Evolutionary conservation across 176 grass and related monocot species (phyloP).

Genomic region (Calamus simplicifolius): DNA sequence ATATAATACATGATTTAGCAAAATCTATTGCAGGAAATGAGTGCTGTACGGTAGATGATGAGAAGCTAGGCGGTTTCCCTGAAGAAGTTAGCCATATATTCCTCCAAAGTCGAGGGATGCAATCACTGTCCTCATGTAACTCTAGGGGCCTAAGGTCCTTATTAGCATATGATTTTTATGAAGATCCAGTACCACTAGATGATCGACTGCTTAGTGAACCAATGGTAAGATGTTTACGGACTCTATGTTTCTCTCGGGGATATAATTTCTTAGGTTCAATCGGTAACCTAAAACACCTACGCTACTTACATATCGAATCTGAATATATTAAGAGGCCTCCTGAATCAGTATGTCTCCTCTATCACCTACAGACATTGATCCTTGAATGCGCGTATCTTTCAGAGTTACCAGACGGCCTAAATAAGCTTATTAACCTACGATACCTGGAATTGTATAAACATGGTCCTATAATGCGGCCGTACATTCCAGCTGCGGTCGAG

Average conservation of each 20-base stretch:
- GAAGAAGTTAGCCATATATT: slow-evolving; percentile 1
- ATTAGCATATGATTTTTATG: too few relatives aligned
- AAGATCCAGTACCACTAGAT: not conserved
- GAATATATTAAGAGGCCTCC: not conserved
- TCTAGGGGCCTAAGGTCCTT: not conserved
- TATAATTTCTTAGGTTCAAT: not conserved
- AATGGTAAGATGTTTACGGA: not conserved
- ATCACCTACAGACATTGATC: not conserved
- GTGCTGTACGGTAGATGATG: not conserved
- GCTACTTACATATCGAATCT: not conserved
- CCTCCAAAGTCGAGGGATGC: too few relatives aligned
- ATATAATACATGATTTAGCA: slow-evolving; percentile 37
- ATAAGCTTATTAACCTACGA: not conserved
- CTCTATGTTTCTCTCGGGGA: not conserved
- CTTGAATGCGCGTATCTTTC: too few relatives aligned
- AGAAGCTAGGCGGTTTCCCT: not conserved
- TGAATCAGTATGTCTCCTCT: not conserved
- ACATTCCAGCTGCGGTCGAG: not conserved
- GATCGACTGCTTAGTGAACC: too few relatives aligned
- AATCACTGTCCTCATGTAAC: not conserved
- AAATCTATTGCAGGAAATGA: slow-evolving; percentile 18
- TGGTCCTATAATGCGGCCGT: too few relatives aligned
- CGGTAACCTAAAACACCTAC: not conserved
- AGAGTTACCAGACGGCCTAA: not conserved
- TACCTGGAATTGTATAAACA: not conserved